Percentiles rank a stretch among this genome's conserved stretches.
Conservation (phyloP, 2,329 filamentous ascomycete species). For the Rhinocladiella mackenziei region DNA sequence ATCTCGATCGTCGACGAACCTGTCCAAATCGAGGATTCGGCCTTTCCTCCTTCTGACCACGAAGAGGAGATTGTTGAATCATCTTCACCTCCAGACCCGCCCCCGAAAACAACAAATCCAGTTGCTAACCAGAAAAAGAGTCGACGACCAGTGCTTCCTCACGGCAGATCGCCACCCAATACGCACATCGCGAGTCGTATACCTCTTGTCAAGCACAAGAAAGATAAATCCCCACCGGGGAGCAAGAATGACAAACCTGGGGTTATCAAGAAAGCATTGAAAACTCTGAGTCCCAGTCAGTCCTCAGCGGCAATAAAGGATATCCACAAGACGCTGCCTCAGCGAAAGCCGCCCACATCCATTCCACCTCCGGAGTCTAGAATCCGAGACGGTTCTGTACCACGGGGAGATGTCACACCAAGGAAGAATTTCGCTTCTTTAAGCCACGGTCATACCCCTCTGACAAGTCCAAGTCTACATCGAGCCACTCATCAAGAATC, state of each 20-base stretch:
- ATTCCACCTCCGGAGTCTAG: constrained; percentile 7
- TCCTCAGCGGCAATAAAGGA: constrained; percentile 27
- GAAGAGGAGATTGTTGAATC: constrained; percentile 10
- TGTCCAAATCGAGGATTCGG: constrained; percentile 11
- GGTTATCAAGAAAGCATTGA: constrained; percentile 28
- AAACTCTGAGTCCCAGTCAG: constrained; percentile 26
- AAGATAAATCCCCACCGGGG: constrained; percentile 11
- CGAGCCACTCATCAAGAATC: constrained; percentile 14
- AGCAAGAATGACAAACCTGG: constrained; percentile 24
- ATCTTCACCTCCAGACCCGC: constrained; percentile 11
- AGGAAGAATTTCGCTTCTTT: constrained; percentile 13
- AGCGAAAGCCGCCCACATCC: constrained; percentile 10
- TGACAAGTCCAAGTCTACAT: constrained; percentile 23
- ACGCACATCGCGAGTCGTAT: constrained; percentile 15
- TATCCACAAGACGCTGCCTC: constrained; percentile 10
- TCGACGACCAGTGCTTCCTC: constrained; percentile 20
- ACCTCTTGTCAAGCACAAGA: constrained; percentile 16
- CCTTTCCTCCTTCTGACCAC: constrained; percentile 8
- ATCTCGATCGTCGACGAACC: constrained; percentile 24
- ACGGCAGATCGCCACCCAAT: constrained; percentile 13
- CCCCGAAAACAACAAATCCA: constrained; percentile 12
- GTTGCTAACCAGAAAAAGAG: constrained; percentile 31
- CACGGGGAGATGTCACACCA: constrained; percentile 15
- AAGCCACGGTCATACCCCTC: constrained; percentile 21
- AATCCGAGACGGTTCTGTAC: constrained; percentile 12